These are phyloP conservation scores for Eremothecium cymbalariae DNA, from an alignment of 1,139 yeast genomes.

Conservation along the genomic window DNA sequence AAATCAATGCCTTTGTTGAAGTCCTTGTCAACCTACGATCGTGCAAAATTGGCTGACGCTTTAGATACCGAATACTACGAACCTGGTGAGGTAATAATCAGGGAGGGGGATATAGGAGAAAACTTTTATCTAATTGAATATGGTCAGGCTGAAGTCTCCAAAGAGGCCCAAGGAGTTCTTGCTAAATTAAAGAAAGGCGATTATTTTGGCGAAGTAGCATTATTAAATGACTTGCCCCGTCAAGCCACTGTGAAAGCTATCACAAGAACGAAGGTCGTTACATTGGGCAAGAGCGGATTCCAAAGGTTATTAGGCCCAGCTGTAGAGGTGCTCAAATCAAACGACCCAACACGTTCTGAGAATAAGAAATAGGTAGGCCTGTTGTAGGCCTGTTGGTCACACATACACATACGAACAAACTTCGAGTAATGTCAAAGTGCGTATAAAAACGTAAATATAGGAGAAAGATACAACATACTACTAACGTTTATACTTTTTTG, in stretches of 20 bases:
- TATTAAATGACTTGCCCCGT: conserved; percentile 84
- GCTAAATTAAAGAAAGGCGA: conserved; percentile 67
- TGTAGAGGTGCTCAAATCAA: conserved; percentile 68
- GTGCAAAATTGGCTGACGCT: conserved; percentile 92
- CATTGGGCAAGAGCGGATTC: conserved; percentile 86
- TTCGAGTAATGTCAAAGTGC: too few relatives aligned
- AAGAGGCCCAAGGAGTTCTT: conserved; percentile 49
- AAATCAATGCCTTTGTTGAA: conserved; percentile 78
- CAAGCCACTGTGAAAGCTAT: conserved; percentile 87
- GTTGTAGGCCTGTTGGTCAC: too few relatives aligned
- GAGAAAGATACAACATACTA: too few relatives aligned
- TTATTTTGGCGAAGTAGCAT: conserved; percentile 93
- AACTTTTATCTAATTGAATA: conserved; percentile 83
- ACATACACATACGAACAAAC: too few relatives aligned
- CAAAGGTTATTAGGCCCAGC: conserved; percentile 91
- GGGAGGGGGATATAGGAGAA: conserved; percentile 88
- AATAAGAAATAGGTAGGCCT: too few relatives aligned
- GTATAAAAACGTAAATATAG: too few relatives aligned
- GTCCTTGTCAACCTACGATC: conserved; percentile 65
- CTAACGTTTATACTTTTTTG: too few relatives aligned
- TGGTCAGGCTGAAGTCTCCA: conserved; percentile 73
- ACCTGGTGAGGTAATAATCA: conserved; percentile 66
- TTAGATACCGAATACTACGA: conserved; percentile 68
- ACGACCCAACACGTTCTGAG: conserved; percentile 55
- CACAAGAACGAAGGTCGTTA: conserved; percentile 74